Evolutionary conservation across 305 asterid species (phyloP).

Genomic region (Salvia sclarea): DNA sequence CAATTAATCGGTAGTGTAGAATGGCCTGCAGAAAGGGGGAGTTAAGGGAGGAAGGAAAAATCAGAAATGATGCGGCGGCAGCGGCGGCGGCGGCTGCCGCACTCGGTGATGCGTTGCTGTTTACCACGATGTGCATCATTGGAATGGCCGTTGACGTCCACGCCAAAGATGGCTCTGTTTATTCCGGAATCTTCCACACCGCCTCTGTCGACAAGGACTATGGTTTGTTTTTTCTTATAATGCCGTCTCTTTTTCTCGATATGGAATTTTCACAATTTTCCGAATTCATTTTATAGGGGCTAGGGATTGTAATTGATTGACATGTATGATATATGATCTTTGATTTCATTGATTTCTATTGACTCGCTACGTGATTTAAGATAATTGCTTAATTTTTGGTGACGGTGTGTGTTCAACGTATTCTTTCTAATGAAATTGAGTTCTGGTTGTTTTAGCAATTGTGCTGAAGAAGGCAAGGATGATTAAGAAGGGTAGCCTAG

Average conservation of each 20-base stretch:
- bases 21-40: conserved; percentile 61
- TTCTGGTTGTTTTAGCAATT: conserved; percentile 64
- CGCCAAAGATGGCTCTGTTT: conserved; percentile 77
- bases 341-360: neutral
- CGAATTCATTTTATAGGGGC: conserved; percentile 16
- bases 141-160: conserved; percentile 79
- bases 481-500: conserved; percentile 62
- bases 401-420: neutral
- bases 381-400: neutral
- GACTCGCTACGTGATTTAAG: no score
- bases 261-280: conserved; percentile 22
- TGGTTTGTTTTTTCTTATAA: conserved; percentile 42
- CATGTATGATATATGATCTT: conserved; percentile 26
- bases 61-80: conserved; percentile 38
- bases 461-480: conserved; percentile 83
- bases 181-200: conserved; percentile 81
- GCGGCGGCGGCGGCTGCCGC: conserved; percentile 41
- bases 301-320: conserved; percentile 24
- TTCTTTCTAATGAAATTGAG: no score
- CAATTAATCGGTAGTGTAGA: neutral
- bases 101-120: conserved; percentile 58
- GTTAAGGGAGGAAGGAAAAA: conserved; percentile 42
- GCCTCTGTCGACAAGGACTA: conserved; percentile 64
- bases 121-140: conserved; percentile 69
- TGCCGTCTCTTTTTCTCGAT: conserved; percentile 9